phyloP scores from a whole-genome alignment of 1,284 basidiomycete genomes.

The Trametes sp. region DNA sequence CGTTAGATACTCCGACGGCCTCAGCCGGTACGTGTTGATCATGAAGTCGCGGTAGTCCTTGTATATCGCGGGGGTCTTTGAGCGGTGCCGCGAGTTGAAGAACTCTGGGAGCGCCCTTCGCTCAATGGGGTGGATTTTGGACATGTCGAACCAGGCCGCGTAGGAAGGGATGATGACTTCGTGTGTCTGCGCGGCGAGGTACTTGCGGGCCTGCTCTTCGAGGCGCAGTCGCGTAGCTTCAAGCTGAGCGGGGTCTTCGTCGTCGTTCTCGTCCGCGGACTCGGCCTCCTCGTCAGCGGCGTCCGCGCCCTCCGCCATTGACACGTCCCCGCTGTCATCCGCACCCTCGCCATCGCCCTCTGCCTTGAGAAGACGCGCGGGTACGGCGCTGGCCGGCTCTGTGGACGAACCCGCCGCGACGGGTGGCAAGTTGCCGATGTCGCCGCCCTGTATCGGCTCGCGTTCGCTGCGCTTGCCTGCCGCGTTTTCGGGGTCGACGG shows the following conservation, averaged over 20 bases:
- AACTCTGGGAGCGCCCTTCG: conserved; percentile 95
- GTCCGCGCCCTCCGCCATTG: conserved; percentile 75
- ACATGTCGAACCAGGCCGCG: conserved; percentile 98
- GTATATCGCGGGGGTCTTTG: conserved; percentile 97
- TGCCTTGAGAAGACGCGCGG: conserved; percentile 60
- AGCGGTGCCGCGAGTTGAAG: conserved; percentile 95
- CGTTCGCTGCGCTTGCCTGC: conserved; percentile 78
- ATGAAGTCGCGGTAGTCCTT: conserved; percentile 99
- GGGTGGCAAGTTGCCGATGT: conserved; percentile 75
- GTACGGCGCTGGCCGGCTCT: conserved; percentile 57
- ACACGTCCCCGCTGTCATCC: conserved; percentile 70
- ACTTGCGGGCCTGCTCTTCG: conserved; percentile 90
- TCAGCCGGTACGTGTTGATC: conserved; percentile 97
- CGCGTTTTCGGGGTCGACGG: conserved; percentile 79
- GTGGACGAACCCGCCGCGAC: conserved; percentile 48
- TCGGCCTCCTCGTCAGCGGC: conserved; percentile 74
- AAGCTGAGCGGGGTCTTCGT: conserved; percentile 81
- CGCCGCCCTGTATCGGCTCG: conserved; percentile 73
- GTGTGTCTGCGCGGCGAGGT: conserved; percentile 97
- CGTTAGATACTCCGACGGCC: conserved; percentile 96
- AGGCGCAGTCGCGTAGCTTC: conserved; percentile 81
- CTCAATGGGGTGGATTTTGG: conserved; percentile 93
- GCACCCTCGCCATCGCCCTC: conserved; percentile 74
- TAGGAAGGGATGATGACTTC: conserved; percentile 98
- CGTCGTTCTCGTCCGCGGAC: conserved; percentile 76